phyloP scores from a whole-genome alignment of 352 stramenopile genomes.

The Thalassiosira hispida region DNA sequence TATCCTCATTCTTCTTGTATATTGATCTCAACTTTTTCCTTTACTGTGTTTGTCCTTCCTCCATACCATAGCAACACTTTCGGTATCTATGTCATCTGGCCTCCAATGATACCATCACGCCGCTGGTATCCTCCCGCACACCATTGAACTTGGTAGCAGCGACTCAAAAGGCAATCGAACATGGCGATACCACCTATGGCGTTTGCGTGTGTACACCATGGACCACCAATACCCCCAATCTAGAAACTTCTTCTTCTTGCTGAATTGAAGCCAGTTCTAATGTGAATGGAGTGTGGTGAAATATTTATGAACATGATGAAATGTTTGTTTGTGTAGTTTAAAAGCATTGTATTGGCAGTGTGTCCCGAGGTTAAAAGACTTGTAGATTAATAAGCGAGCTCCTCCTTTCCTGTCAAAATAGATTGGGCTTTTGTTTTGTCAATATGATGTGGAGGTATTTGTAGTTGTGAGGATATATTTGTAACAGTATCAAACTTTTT shows the following conservation, averaged over 20 bases:
- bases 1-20: neutral
- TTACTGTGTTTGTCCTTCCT: conserved; percentile 1
- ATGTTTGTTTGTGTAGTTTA: too few relatives aligned
- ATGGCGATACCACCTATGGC: conserved; percentile 47
- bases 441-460: too few relatives aligned
- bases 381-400: too few relatives aligned
- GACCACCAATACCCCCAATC: conserved; percentile 20
- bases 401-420: too few relatives aligned
- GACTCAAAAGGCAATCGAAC: conserved; percentile 50
- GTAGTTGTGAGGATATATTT: too few relatives aligned
- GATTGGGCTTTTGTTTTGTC: too few relatives aligned
- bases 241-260: neutral
- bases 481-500: too few relatives aligned
- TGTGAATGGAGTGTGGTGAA: too few relatives aligned
- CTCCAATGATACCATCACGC: conserved; percentile 47
- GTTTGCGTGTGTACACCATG: conserved; percentile 53
- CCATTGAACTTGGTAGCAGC: conserved; percentile 49
- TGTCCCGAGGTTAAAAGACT: too few relatives aligned
- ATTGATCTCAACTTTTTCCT: neutral
- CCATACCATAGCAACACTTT: conserved; percentile 41
- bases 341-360: too few relatives aligned
- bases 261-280: too few relatives aligned
- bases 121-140: conserved; percentile 36
- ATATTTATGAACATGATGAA: too few relatives aligned
- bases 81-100: conserved; percentile 50